Conservation (phyloP, 2,329 filamentous ascomycete genomes). For the Nemania serpens region DNA sequence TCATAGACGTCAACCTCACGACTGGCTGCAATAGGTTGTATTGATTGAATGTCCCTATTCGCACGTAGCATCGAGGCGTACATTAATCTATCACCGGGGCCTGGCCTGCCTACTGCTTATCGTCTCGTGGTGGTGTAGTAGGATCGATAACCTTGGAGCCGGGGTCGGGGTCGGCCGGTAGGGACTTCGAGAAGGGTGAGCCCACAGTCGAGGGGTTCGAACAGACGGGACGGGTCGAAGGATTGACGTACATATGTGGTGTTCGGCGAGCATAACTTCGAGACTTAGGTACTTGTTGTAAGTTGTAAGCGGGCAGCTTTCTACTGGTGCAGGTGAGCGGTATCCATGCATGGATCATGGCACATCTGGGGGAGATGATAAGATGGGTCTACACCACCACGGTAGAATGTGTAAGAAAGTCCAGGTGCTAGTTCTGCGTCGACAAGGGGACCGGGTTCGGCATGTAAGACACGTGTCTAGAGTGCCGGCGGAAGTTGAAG, state of each 20-base stretch:
- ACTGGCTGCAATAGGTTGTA: conserved; percentile 11
- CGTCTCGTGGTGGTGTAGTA: conserved; percentile 16
- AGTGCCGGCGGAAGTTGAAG: background rate
- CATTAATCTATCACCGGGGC: conserved; percentile 3
- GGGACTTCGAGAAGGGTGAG: conserved; percentile 19
- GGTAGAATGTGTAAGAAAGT: conserved; percentile 18
- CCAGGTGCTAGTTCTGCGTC: conserved; percentile 5
- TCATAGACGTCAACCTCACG: conserved; percentile 24
- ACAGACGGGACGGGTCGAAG: conserved; percentile 18
- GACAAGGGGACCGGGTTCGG: conserved; percentile 15
- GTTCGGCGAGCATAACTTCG: conserved; percentile 8
- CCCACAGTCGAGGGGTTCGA: conserved; percentile 10
- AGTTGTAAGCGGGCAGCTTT: conserved; percentile 23
- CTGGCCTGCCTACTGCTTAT: conserved; percentile 11
- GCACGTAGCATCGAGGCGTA: conserved; percentile 8
- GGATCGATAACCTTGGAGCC: conserved; percentile 24
- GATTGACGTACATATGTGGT: conserved; percentile 21
- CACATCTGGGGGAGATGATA: conserved; percentile 19
- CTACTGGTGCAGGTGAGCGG: conserved; percentile 11
- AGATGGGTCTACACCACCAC: conserved; percentile 8
- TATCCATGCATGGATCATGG: background rate
- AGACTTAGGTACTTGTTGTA: background rate
- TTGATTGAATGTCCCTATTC: conserved; percentile 13
- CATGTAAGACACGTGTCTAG: conserved; percentile 24
- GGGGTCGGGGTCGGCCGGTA: conserved; percentile 14